These are phyloP conservation scores for Dalbergia oliveri DNA, from an alignment of 306 rosid genomes.

Conservation along the genomic window DNA sequence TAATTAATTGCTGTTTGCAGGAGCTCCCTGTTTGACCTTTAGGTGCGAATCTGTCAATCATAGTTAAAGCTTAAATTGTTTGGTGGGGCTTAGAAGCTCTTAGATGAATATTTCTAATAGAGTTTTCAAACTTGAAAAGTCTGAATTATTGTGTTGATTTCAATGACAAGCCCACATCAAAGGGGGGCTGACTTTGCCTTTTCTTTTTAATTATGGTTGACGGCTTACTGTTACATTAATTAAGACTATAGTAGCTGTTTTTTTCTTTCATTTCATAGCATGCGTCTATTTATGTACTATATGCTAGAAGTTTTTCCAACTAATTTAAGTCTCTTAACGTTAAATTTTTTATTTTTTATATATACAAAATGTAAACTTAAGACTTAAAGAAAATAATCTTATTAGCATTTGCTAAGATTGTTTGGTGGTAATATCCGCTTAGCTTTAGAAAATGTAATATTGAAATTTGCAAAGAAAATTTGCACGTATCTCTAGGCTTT, in stretches of 20 bases:
- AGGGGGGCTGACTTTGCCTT: background rate
- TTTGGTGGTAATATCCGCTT: conserved; percentile 33
- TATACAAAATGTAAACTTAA: no score
- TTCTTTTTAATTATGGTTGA: no score
- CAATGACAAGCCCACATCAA: conserved; percentile 34
- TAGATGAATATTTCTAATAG: background rate
- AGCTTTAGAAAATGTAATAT: conserved; percentile 27
- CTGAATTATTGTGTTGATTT: conserved; percentile 38
- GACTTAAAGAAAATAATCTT: conserved; percentile 28
- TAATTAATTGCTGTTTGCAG: conserved; percentile 4
- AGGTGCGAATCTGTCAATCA: conserved; percentile 21
- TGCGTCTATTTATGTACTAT: background rate
- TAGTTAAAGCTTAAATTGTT: conserved; percentile 26
- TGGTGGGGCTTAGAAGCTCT: conserved; percentile 5
- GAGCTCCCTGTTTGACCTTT: conserved; percentile 39
- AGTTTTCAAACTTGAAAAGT: background rate
- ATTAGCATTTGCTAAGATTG: conserved; percentile 36
- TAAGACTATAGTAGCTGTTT: background rate
- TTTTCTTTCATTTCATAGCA: no score
- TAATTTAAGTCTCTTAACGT: no score
- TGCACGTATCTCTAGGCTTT: conserved; percentile 19
- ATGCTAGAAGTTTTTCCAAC: background rate
- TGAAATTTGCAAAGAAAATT: conserved; percentile 27
- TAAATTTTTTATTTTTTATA: no score
- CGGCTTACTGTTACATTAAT: conserved; percentile 15